These are phyloP conservation scores for Globisporangium middletonii DNA, from an alignment of 352 stramenopile genomes.

Conservation along the genomic window DNA sequence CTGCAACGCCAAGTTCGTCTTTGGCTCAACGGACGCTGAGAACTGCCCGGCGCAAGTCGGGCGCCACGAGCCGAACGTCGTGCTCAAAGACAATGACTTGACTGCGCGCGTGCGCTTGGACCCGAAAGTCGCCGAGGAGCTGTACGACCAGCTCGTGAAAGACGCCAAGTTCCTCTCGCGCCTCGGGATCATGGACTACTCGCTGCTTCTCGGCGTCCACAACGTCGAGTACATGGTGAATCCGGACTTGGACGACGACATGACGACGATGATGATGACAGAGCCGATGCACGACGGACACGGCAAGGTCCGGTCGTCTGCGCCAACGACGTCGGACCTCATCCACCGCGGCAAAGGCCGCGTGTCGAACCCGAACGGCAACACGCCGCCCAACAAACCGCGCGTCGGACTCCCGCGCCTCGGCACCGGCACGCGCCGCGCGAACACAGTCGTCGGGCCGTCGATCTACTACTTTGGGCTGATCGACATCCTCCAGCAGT, in stretches of 20 bases:
- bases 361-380: constrained; percentile 15
- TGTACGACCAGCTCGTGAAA: constrained; percentile 82
- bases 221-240: constrained; percentile 88
- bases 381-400: constrained; percentile 24
- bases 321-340: constrained; percentile 19
- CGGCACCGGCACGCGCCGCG: constrained; percentile 62
- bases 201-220: constrained; percentile 84
- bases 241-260: constrained; percentile 55
- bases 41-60: constrained; percentile 70
- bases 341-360: constrained; percentile 23
- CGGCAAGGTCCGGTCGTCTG: constrained; percentile 10
- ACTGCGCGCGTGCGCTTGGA: constrained; percentile 79
- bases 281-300: constrained; percentile 1
- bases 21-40: constrained; percentile 74
- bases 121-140: constrained; percentile 61
- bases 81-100: constrained; percentile 87
- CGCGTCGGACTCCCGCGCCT: constrained; percentile 39
- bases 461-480: constrained; percentile 87
- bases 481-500: constrained; percentile 87
- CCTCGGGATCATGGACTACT: constrained; percentile 91
- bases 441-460: constrained; percentile 83
- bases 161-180: constrained; percentile 83
- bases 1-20: constrained; percentile 86
- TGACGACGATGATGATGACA: neutral
- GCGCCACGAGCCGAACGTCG: constrained; percentile 80